phyloP scores from a whole-genome alignment of 768 basidiomycete species.

The Leccinum barrowsii region DNA sequence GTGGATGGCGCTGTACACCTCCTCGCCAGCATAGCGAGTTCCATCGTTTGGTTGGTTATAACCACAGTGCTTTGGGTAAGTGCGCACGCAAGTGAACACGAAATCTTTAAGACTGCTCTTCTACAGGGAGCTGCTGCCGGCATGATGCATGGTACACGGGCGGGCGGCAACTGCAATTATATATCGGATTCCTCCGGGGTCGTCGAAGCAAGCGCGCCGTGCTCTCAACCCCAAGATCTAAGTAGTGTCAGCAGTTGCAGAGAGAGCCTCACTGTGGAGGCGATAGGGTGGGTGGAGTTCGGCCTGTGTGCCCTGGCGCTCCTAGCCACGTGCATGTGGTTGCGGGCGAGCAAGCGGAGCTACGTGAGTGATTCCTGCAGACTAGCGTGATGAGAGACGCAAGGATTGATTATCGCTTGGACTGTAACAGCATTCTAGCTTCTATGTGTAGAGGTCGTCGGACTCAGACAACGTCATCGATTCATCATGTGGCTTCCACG shows the following conservation, averaged over 20 bases:
- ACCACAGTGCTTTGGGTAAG: slow-evolving; percentile 68
- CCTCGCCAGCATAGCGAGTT: slow-evolving; percentile 75
- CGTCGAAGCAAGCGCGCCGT: slow-evolving; percentile 23
- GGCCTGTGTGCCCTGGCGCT: slow-evolving; percentile 56
- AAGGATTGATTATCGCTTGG: slow-evolving; percentile 19
- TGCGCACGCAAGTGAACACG: background rate
- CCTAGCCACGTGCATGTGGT: slow-evolving; percentile 51
- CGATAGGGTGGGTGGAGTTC: slow-evolving; percentile 75
- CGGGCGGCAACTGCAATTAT: slow-evolving; percentile 56
- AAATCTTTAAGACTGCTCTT: slow-evolving; percentile 1
- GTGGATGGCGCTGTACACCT: slow-evolving; percentile 62
- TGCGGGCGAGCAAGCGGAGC: slow-evolving; percentile 37
- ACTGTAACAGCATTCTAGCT: slow-evolving; percentile 31
- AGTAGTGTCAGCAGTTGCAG: slow-evolving; percentile 49
- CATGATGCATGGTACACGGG: slow-evolving; percentile 60
- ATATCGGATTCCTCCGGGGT: slow-evolving; percentile 35
- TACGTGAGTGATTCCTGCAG: slow-evolving; percentile 43
- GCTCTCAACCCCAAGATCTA: slow-evolving; percentile 19
- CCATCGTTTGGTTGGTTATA: slow-evolving; percentile 66
- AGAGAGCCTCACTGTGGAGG: slow-evolving; percentile 69
- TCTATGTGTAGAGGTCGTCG: slow-evolving; percentile 26
- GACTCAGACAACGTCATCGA: background rate
- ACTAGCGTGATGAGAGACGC: slow-evolving; percentile 33
- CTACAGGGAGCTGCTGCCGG: slow-evolving; percentile 64
- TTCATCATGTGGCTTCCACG: background rate